Evolutionary conservation across 2,329 filamentous ascomycete genomes (phyloP).

Genomic region (Xylariaceae sp.): DNA sequence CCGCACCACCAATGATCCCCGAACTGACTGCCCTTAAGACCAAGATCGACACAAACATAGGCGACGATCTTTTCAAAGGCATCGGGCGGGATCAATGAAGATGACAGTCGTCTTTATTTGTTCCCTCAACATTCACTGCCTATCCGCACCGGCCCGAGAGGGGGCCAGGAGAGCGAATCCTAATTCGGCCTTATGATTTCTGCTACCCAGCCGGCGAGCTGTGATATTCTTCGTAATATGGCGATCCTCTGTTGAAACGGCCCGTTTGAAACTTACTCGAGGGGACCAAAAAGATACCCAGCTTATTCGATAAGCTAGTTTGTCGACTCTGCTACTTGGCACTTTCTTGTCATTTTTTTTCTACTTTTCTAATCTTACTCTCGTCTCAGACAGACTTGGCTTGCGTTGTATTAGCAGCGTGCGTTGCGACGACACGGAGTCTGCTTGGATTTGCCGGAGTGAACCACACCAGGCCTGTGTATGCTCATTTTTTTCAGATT

Average conservation of each 20-base stretch:
- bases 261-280: conserved; percentile 18
- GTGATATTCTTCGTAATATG: conserved; percentile 25
- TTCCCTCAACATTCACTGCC: background rate
- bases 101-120: conserved; percentile 7
- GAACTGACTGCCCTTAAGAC: conserved; percentile 52
- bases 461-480: conserved; percentile 1
- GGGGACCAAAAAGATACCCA: conserved; percentile 35
- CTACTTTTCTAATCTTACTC: conserved; percentile 3
- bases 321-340: conserved; percentile 30
- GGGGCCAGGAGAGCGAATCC: background rate
- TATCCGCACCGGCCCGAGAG: background rate
- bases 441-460: conserved; percentile 11
- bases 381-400: conserved; percentile 13
- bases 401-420: conserved; percentile 3
- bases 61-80: conserved; percentile 54
- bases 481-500: conserved; percentile 5
- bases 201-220: conserved; percentile 21
- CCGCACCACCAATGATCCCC: conserved; percentile 59
- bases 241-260: conserved; percentile 21
- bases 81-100: conserved; percentile 35
- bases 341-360: conserved; percentile 21
- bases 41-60: conserved; percentile 44
- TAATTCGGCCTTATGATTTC: conserved; percentile 1
- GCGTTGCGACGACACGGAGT: conserved; percentile 7
- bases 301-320: conserved; percentile 33